Evolutionary conservation across 108 stramenopile genomes (phyloP).

Genomic region (Nannochloropsis salina): DNA sequence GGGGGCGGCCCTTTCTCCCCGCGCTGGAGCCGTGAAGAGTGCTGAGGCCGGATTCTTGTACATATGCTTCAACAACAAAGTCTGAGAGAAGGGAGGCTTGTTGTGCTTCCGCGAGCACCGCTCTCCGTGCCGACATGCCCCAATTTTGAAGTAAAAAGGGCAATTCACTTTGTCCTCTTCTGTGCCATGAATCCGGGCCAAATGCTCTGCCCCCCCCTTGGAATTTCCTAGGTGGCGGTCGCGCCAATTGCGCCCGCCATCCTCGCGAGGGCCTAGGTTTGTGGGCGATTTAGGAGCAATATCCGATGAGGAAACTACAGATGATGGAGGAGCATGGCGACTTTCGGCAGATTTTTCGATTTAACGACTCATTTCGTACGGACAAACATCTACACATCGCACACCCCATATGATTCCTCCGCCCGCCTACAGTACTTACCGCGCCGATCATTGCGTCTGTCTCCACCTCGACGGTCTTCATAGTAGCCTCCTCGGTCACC

Average conservation of each 20-base stretch:
- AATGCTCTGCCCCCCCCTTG: slow-evolving; percentile 70
- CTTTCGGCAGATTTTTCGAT: too few species aligned
- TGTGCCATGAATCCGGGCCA: slow-evolving; percentile 96
- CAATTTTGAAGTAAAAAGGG: slow-evolving; percentile 99
- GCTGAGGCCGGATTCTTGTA: slow-evolving; percentile 71
- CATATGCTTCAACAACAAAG: slow-evolving; percentile 87
- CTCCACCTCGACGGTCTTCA: slow-evolving; percentile 1
- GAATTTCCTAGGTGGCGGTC: slow-evolving; percentile 34
- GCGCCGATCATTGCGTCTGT: neutral
- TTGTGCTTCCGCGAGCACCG: slow-evolving; percentile 77
- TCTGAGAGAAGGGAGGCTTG: slow-evolving; percentile 85
- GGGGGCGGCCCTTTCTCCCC: neutral
- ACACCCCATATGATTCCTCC: too few species aligned
- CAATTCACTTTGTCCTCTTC: slow-evolving; percentile 99
- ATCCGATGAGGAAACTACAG: too few species aligned
- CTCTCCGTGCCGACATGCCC: slow-evolving; percentile 91
- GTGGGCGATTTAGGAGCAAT: too few species aligned
- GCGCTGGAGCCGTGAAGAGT: slow-evolving; percentile 44
- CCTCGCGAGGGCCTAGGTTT: neutral
- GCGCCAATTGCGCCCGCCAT: slow-evolving; percentile 9
- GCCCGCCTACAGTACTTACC: neutral
- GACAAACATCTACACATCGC: neutral
- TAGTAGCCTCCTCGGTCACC: slow-evolving; percentile 12
- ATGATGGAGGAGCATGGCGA: too few species aligned
- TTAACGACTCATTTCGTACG: neutral